Base-by-base conservation (phyloP, 2,329 filamentous ascomycete species). In the Paecilomyces sp. region DNA sequence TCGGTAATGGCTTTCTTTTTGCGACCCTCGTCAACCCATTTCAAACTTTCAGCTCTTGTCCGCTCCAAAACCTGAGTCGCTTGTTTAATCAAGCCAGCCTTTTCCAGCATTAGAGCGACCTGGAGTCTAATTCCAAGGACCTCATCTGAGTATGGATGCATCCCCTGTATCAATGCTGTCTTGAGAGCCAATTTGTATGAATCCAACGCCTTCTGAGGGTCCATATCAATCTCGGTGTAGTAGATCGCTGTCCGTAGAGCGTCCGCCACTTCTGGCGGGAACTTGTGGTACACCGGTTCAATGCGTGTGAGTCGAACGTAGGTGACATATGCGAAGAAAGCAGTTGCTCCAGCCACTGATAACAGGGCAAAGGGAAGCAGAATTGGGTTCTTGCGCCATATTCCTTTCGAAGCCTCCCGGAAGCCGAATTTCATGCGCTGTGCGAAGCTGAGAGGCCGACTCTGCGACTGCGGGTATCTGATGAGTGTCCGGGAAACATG, bases 91-190 rank as follows among this genome's bases (percentile, higher is more conserved):
- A 88, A 85, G 33, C 87, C 82, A 15, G 90, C 84, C 69, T 88
- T 88, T 74, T 97, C 91, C 63, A 96, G 81, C 81, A 96, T 86
- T 9, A 83, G 82, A 1, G 91, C 87, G 8, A 96, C 81, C 71
- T 92, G 87, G 56, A 97, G 87, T 70, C 92, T 91, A 57, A 97
- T 87, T 8, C 94, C 94, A 66, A 97, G 82, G 34, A 97, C 88
- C 72, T 97, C 92, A 67, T 97, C 90, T 3, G 90, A 92, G 71
- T 92, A 95, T 0, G 90, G 91, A 70, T 97, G 91, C 78, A 99
- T 85, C 0, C 87, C 86, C 56, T 89, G 70, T 68, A 91, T 86
- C 56, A 86, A 79, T 60, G 91, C 91, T 57, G 88, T 82, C 63
- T 87, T 81, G 60, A 97, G 80, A 2, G 92, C 92, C 64, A 89